Evolutionary conservation across 192 early-diverging fungal genomes (phyloP).

Genomic region (Coemansia erecta): DNA sequence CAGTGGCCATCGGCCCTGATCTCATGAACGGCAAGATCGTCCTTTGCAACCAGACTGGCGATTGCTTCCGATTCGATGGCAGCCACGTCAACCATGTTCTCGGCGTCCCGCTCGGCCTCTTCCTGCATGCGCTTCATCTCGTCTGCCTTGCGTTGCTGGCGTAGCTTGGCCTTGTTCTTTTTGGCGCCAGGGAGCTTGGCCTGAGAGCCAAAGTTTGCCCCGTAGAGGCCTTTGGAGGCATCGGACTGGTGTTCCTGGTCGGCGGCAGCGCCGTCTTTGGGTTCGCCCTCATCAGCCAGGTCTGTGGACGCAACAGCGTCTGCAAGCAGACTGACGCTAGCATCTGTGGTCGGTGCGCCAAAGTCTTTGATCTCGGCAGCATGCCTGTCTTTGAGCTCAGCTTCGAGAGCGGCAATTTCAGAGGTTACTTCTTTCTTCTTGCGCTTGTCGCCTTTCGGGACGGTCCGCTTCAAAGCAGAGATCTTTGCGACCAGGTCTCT

Average conservation of each 20-base stretch:
- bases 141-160: constrained; percentile 66
- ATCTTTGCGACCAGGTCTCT: constrained; percentile 69
- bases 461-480: constrained; percentile 74
- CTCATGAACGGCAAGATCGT: constrained; percentile 65
- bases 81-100: constrained; percentile 69
- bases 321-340: neutral
- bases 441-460: constrained; percentile 78
- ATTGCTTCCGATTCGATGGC: constrained; percentile 72
- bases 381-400: constrained; percentile 60
- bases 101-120: constrained; percentile 75
- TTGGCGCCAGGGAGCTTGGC: constrained; percentile 48
- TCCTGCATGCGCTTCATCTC: constrained; percentile 69
- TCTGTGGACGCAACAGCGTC: neutral
- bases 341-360: neutral
- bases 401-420: constrained; percentile 69
- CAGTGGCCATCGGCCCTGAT: constrained; percentile 92
- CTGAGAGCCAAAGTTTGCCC: constrained; percentile 6
- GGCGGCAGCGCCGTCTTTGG: neutral
- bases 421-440: constrained; percentile 79
- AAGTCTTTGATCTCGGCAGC: constrained; percentile 55
- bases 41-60: constrained; percentile 52
- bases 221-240: constrained; percentile 9
- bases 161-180: constrained; percentile 53
- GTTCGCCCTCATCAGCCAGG: neutral
- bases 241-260: constrained; percentile 7